Evolutionary conservation across 225 moss, liverwort and hornwort species (phyloP).

Genomic region (Lunularia cruciata): DNA sequence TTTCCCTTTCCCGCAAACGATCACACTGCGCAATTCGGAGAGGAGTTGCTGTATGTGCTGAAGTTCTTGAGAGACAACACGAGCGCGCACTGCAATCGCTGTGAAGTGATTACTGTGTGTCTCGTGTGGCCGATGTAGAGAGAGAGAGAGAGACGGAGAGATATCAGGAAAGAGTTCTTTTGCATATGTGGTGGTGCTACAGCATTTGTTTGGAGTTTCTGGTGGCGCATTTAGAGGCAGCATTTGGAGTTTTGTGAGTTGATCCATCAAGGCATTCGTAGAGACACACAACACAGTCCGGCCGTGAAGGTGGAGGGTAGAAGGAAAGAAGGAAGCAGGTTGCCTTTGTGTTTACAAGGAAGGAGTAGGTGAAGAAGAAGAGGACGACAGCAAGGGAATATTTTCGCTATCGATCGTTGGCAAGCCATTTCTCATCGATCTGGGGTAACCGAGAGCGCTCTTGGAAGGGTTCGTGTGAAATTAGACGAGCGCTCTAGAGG

Average conservation of each 20-base stretch:
- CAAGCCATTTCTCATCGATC: neutral
- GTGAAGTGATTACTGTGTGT: neutral
- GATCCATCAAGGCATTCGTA: neutral
- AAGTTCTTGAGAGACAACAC: neutral
- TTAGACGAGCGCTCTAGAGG: neutral
- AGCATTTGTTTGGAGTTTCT: neutral
- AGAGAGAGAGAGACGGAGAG: neutral
- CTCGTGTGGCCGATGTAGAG: neutral
- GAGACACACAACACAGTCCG: no score
- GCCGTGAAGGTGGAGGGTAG: neutral
- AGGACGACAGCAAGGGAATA: neutral
- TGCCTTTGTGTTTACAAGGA: neutral
- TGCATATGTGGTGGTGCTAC: neutral
- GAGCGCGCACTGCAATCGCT: neutral
- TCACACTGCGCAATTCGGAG: neutral
- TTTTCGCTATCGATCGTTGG: neutral
- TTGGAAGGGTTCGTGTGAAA: neutral
- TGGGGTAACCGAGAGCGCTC: neutral
- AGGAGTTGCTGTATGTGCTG: neutral
- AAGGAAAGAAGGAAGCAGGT: neutral
- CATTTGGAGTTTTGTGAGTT: neutral
- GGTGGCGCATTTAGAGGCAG: constrained; percentile 1
- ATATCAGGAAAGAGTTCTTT: neutral
- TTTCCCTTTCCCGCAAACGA: neutral
- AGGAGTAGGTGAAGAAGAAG: neutral